Evolutionary conservation across 768 basidiomycete genomes (phyloP).

Genomic region (Megacollybia marginata): DNA sequence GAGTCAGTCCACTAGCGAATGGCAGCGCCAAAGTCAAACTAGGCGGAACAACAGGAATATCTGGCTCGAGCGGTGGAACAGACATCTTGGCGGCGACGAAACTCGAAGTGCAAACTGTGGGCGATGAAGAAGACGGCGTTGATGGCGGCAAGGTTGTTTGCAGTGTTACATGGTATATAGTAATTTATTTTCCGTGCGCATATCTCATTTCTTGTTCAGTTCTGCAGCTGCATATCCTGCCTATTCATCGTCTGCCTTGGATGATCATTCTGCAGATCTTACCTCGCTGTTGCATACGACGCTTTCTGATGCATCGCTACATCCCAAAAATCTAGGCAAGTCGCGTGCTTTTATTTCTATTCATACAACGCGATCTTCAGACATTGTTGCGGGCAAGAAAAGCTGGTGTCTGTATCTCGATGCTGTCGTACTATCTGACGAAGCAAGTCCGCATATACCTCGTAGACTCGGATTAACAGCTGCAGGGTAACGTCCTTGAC

Average conservation of each 20-base stretch:
- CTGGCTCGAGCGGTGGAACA: constrained; percentile 48
- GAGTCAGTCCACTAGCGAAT: constrained; percentile 73
- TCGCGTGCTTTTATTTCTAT: too few relatives aligned
- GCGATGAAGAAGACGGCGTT: constrained; percentile 30
- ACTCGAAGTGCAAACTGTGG: constrained; percentile 64
- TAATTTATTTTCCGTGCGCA: neutral
- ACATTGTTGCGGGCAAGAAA: constrained; percentile 51
- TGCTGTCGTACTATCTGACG: constrained; percentile 63
- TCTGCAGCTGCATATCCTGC: constrained; percentile 78
- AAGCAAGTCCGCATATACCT: constrained; percentile 6
- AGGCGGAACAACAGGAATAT: constrained; percentile 47
- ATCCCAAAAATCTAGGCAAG: constrained; percentile 49
- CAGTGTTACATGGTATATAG: constrained; percentile 68
- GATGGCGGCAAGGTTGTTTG: constrained; percentile 61
- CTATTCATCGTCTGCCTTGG: constrained; percentile 52
- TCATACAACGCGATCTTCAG: too few relatives aligned
- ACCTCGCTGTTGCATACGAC: constrained; percentile 55
- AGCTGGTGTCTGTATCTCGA: constrained; percentile 76
- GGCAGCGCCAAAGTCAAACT: constrained; percentile 74
- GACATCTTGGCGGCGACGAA: constrained; percentile 75
- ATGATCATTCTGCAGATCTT: constrained; percentile 73
- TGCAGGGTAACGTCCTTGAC: constrained; percentile 61
- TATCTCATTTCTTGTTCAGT: constrained; percentile 28
- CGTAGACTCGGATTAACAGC: too few relatives aligned
- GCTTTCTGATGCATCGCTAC: constrained; percentile 58